Conservation (phyloP, 352 stramenopile species). For the Phytophthora nicotianae region DNA sequence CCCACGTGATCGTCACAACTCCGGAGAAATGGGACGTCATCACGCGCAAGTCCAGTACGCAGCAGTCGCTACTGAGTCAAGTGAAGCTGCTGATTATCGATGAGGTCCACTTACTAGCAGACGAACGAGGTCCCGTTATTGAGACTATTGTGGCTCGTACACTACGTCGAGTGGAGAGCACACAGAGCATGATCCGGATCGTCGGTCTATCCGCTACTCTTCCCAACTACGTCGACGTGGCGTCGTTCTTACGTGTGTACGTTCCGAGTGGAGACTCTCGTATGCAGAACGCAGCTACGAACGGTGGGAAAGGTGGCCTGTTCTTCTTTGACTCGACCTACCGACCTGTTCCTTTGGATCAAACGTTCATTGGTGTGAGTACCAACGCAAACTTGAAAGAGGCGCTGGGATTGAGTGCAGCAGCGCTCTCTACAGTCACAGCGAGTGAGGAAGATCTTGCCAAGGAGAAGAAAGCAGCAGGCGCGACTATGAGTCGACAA, state of each 20-base stretch:
- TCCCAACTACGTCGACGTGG: conserved; percentile 99
- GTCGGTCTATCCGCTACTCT: conserved; percentile 98
- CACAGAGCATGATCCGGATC: conserved; percentile 97
- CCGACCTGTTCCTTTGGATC: conserved; percentile 97
- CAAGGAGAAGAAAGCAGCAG: conserved; percentile 45
- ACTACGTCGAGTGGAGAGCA: conserved; percentile 97
- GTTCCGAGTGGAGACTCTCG: conserved; percentile 55
- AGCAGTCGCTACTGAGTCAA: conserved; percentile 90
- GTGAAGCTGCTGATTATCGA: conserved; percentile 99
- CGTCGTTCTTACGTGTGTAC: conserved; percentile 96
- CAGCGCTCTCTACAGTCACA: conserved; percentile 50
- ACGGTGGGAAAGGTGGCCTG: conserved; percentile 87
- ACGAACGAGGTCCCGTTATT: conserved; percentile 98
- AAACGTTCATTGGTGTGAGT: conserved; percentile 98
- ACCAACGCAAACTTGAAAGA: conserved; percentile 72
- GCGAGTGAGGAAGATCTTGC: conserved; percentile 52
- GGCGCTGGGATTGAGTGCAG: conserved; percentile 55
- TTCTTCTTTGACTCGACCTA: conserved; percentile 99
- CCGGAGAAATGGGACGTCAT: conserved; percentile 99
- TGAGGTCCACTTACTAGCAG: conserved; percentile 98
- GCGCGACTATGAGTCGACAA: conserved; percentile 57
- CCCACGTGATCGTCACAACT: conserved; percentile 98
- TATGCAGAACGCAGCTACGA: conserved; percentile 73
- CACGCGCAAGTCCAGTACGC: conserved; percentile 94
- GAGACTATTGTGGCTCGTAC: conserved; percentile 99